Percentiles rank a stretch among this genome's conserved stretches.
phyloP scores from a whole-genome alignment of 306 rosid species.

The Benincasa hispida region DNA sequence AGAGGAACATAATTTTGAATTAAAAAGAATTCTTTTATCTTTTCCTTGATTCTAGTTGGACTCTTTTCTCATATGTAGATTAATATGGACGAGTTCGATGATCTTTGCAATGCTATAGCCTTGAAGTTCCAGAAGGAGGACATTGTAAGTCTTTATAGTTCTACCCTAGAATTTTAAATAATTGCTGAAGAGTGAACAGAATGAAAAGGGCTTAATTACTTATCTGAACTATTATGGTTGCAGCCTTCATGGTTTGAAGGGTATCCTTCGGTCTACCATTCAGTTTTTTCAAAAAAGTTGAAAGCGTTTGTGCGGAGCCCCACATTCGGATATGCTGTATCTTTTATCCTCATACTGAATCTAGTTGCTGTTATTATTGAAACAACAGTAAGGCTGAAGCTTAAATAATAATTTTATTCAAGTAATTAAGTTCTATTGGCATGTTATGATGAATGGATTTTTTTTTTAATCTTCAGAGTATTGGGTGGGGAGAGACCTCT shows the following conservation, averaged over 20 bases:
- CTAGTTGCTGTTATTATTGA: constrained; percentile 70
- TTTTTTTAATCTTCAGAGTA: not conserved
- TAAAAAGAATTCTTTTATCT: not conserved
- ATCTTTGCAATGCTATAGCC: constrained; percentile 90
- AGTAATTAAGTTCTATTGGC: not conserved
- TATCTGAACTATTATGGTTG: constrained; percentile 29
- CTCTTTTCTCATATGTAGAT: constrained; percentile 32
- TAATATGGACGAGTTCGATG: constrained; percentile 71
- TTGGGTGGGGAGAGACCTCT: too few relatives aligned
- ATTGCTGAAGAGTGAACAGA: constrained; percentile 4
- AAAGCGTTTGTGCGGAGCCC: constrained; percentile 59
- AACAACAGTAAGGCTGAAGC: constrained; percentile 70
- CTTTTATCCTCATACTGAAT: constrained; percentile 66
- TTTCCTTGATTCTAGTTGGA: not conserved
- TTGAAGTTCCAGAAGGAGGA: constrained; percentile 77
- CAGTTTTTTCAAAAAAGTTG: constrained; percentile 40
- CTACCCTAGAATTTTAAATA: constrained; percentile 10
- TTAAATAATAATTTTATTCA: constrained; percentile 4
- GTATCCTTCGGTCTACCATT: constrained; percentile 39
- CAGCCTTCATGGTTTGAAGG: constrained; percentile 71
- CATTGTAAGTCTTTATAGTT: constrained; percentile 35
- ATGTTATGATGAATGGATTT: not conserved
- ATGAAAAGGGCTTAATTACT: constrained; percentile 14
- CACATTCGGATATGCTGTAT: constrained; percentile 73
- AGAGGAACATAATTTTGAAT: not conserved